Percentiles rank a stretch among this genome's conserved stretches.
These are phyloP conservation scores for Exophiala calicioides DNA, from an alignment of 2,329 filamentous ascomycete genomes.

Conservation along the genomic window DNA sequence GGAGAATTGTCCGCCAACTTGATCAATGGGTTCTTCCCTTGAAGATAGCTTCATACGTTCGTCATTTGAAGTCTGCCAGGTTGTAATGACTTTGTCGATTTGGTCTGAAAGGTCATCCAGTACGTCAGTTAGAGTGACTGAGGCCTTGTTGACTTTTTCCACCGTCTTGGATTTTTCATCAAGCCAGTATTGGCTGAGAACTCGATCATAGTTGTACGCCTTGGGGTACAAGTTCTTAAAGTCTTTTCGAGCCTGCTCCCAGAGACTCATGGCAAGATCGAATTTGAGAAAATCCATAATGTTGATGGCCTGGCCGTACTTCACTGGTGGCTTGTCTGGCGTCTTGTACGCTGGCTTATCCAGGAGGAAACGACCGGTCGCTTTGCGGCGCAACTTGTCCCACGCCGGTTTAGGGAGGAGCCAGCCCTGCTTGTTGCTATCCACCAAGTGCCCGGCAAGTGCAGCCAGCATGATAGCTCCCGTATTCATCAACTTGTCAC, in stretches of 20 bases:
- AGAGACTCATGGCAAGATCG: slow-evolving; percentile 38
- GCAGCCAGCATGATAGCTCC: slow-evolving; percentile 42
- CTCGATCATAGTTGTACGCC: slow-evolving; percentile 35
- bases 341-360: slow-evolving; percentile 32
- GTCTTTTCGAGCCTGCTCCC: slow-evolving; percentile 34
- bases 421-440: slow-evolving; percentile 48
- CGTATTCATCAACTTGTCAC: slow-evolving; percentile 42
- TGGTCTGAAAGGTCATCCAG: slow-evolving; percentile 15
- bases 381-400: slow-evolving; percentile 21
- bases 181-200: slow-evolving; percentile 40
- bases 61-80: too few relatives aligned
- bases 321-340: slow-evolving; percentile 25
- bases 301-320: slow-evolving; percentile 32
- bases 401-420: slow-evolving; percentile 43
- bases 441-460: slow-evolving; percentile 49
- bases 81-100: slow-evolving; percentile 27
- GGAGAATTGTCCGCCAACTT: slow-evolving; percentile 28
- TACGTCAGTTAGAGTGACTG: slow-evolving; percentile 10
- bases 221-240: slow-evolving; percentile 37
- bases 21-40: slow-evolving; percentile 9
- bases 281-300: slow-evolving; percentile 51
- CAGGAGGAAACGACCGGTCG: slow-evolving; percentile 4
- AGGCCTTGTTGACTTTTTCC: slow-evolving; percentile 16
- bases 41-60: too few relatives aligned
- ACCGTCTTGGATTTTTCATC: too few relatives aligned